A percentile compares a stretch with the other conserved stretches of the same genome.
phyloP scores from a whole-genome alignment of 768 basidiomycete genomes.

The Termitomyces sp. region DNA sequence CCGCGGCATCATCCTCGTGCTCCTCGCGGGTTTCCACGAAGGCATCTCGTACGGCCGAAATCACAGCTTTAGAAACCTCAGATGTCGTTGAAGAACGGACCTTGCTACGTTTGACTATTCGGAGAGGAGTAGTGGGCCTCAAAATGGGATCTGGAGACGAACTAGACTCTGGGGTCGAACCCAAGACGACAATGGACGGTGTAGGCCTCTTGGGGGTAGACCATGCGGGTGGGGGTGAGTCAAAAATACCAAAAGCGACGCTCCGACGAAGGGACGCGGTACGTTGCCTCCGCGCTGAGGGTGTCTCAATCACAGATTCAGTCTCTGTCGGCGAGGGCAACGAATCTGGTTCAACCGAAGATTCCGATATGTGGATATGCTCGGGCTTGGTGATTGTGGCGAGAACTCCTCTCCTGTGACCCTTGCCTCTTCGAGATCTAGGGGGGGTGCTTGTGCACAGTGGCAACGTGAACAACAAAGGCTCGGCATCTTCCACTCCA shows the following conservation, averaged over 20 bases:
- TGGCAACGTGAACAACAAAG: slow-evolving; percentile 7
- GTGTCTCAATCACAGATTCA: slow-evolving; percentile 11
- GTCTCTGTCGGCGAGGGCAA: background rate
- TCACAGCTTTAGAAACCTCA: slow-evolving; percentile 14
- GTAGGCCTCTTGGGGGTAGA: background rate
- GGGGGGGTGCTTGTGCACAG: slow-evolving; percentile 15
- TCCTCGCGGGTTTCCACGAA: slow-evolving; percentile 10
- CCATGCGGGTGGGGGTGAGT: slow-evolving; percentile 9
- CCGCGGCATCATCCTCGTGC: slow-evolving; percentile 5
- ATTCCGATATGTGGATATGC: background rate
- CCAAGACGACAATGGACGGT: slow-evolving; percentile 5
- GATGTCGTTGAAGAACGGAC: slow-evolving; percentile 7
- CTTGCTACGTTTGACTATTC: slow-evolving; percentile 19
- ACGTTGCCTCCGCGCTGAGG: slow-evolving; percentile 6
- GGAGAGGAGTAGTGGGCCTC: slow-evolving; percentile 15
- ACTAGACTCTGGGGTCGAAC: slow-evolving; percentile 3
- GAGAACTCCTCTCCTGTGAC: slow-evolving; percentile 16
- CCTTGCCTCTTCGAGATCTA: slow-evolving; percentile 9
- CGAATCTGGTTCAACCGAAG: background rate
- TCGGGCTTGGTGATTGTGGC: slow-evolving; percentile 14
- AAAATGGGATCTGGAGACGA: slow-evolving; percentile 1
- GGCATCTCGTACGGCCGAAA: slow-evolving; percentile 18
- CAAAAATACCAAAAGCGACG: slow-evolving; percentile 10
- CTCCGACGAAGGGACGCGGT: slow-evolving; percentile 14
- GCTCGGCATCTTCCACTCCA: background rate